These are phyloP conservation scores for Mrakia blollopis DNA, from an alignment of 768 basidiomycete species.

Conservation along the genomic window DNA sequence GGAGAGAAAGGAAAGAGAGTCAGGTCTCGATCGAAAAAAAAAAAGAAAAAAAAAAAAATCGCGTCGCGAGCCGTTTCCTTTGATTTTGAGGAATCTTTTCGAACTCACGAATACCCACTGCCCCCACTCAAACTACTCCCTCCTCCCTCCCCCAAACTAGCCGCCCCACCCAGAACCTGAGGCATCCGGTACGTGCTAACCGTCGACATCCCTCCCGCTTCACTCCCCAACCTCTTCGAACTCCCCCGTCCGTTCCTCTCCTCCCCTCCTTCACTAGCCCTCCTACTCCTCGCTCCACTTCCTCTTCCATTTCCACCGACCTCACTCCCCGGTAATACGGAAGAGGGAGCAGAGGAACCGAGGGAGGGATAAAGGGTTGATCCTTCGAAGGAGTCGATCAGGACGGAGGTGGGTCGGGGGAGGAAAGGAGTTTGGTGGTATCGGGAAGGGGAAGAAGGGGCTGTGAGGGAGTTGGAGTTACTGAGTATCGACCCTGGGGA, in stretches of 20 bases:
- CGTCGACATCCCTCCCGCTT: neutral
- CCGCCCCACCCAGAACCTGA: constrained; percentile 27
- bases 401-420: constrained; percentile 29
- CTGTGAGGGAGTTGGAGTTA: neutral
- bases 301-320: neutral
- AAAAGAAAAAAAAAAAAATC: neutral
- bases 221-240: neutral
- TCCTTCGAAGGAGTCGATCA: constrained; percentile 23
- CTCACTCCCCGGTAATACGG: constrained; percentile 9
- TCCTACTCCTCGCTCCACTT: neutral
- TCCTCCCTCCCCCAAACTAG: constrained; percentile 5
- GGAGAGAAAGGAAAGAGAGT: neutral
- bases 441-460: neutral
- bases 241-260: neutral
- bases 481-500: neutral
- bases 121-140: constrained; percentile 31
- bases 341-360: constrained; percentile 1
- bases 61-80: too few relatives aligned
- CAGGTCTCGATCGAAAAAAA: neutral
- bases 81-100: too few relatives aligned
- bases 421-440: constrained; percentile 8
- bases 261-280: neutral
- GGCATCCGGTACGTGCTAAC: constrained; percentile 26
- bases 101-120: constrained; percentile 29
- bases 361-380: constrained; percentile 16